Percentiles rank a stretch among this genome's conserved stretches.
Conservation (phyloP, 345 rosid genomes). For the Acer campestre region DNA sequence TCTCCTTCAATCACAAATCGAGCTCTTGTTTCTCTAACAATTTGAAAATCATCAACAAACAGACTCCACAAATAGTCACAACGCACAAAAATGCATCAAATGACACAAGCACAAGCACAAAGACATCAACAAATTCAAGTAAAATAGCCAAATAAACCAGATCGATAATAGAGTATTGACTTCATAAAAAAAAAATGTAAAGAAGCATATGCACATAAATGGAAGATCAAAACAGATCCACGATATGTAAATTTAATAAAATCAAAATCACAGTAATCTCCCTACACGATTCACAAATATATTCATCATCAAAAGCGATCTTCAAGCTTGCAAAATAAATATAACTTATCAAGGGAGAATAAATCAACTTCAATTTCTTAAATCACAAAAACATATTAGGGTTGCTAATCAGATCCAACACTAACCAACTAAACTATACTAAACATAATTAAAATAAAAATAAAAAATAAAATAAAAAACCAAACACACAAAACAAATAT, state of each 20-base stretch:
- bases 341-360: not conserved
- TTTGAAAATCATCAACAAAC: too few relatives aligned
- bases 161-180: not conserved
- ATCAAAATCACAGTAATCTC: not conserved
- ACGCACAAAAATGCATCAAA: not conserved
- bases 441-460: not conserved
- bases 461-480: not conserved
- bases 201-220: not conserved
- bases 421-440: not conserved
- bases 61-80: not conserved
- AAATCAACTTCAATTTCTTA: conserved; percentile 4
- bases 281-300: conserved; percentile 5
- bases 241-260: not conserved
- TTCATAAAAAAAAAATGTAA: not conserved
- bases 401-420: conserved; percentile 10
- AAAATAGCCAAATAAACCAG: not conserved
- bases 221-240: not conserved
- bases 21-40: not conserved
- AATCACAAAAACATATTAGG: not conserved
- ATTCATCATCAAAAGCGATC: conserved; percentile 8
- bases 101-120: not conserved
- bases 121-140: not conserved
- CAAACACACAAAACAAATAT: not conserved
- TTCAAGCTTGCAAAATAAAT: not conserved
- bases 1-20: not conserved